Base-by-base conservation (phyloP, 78 protist genomes). In the Dictyostelium purpureum region DNA sequence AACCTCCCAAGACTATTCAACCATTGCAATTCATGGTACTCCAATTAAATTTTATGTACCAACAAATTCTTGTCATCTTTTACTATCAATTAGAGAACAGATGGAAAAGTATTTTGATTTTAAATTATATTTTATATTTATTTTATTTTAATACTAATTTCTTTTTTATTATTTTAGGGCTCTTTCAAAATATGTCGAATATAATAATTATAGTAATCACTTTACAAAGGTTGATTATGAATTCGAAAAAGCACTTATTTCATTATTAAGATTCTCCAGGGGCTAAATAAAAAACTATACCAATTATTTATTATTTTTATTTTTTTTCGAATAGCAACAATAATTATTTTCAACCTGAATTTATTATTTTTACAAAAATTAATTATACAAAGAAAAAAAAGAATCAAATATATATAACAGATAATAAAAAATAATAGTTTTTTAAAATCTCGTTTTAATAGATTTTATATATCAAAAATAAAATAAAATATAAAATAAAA, bases 31-130 rank as follows among this genome's bases (percentile, higher is more conserved):
- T n/a, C 24, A 67, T 21, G 51, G 51, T 37, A 71, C 78, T 37
- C 78, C 47, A 71, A 43, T 71, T 71, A 71, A 71, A 71, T 71
- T 71, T 43, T 26, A 71, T 51, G 19, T 71, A 26, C 57, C 78
- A 38, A 71, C 57, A 16, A n/a, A 14, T n/a, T 28, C 37, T 45
- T 38, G 78, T 31, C 21, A 71, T 26, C 43, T 71, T 26, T 37
- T 71, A 37, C n/a, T 71, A 10, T 38, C 54, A 67, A 38, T 67
- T n/a, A 67, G 76, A 67, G 51, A 67, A 7, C 54, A 67, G 38
- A 38, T 67, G 45, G 76, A 67, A 67, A 67, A 67, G 76, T 67
- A 67, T 10, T 28, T 63, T 67, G 18, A 19, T 21, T 6, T 37
- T 66, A 33, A 9, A 33, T 37, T 61, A 18, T 14, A 21, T 6